Base-by-base conservation (phyloP, 2,329 filamentous ascomycete genomes). In the Calonectria montana region DNA sequence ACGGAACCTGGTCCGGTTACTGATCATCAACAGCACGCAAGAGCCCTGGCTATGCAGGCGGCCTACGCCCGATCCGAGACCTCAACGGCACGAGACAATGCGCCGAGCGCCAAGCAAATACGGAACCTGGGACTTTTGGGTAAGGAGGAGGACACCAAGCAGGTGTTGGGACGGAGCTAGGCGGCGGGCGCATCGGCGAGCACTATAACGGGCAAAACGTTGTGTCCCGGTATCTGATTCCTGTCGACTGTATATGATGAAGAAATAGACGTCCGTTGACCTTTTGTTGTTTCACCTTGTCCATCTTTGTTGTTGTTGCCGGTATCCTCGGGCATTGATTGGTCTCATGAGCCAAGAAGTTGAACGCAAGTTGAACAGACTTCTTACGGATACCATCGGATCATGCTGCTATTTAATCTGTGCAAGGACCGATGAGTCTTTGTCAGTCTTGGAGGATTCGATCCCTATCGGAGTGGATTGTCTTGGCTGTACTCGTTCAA, bases 31-130 rank as follows among this genome's bases (percentile, higher is more conserved):
- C 80, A 97, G 96, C 93, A 92, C 80, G 91, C 94, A 67, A 93
- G 96, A 87, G 91, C 93, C 73, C 87, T 90, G 82, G 91, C 92
- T 73, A 89, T 98, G 76, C 96, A 98, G 87, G 88, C 89, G 70
- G 96, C 96, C 65, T 97, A 96, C 85, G 92, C 95, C 83, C 95
- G 95, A 86, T 90, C 92, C 70, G 92, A 95, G 84, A 89, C 92
- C 69, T 88, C 93, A 78, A 92, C 93, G 78, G 90, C 93, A 74
- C 91, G 94, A 86, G 94, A 97, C 82, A 92, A 94, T 80, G 93
- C 91, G 70, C 95, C 95, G 72, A 95, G 91, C 75, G 94, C 94
- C 6, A 94, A 94, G 72, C 91, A 97, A 87, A 97, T 98, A 88
- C 90, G 95, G 84, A 95, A 93, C 83, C 84, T 98, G 74, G 96